Percentiles rank a stretch among this genome's conserved stretches.
Evolutionary conservation across 73 alveolate species (phyloP).

Genomic region (Tetrahymena malaccensis): DNA sequence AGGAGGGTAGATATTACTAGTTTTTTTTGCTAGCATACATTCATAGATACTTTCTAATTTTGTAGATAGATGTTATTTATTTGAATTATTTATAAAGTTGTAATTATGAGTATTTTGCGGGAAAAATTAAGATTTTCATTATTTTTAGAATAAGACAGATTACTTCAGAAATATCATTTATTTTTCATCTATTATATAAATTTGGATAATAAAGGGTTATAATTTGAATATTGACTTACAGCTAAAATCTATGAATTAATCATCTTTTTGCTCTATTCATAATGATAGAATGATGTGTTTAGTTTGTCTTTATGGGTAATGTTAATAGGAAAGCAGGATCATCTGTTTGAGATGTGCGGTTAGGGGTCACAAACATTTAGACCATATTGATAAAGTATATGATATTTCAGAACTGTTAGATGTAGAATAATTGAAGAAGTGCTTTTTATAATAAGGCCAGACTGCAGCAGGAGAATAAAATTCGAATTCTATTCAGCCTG

Average conservation of each 20-base stretch:
- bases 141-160: not conserved
- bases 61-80: too few relatives aligned
- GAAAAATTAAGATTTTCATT: not conserved
- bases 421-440: not conserved
- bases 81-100: not conserved
- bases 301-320: not conserved
- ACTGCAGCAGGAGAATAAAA: not conserved
- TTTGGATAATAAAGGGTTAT: not conserved
- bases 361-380: not conserved
- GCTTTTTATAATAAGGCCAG: not conserved
- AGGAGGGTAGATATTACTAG: too few relatives aligned
- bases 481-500: not conserved
- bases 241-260: not conserved
- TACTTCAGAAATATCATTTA: not conserved
- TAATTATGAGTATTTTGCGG: not conserved
- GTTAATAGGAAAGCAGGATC: not conserved
- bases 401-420: not conserved
- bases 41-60: too few relatives aligned
- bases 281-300: not conserved
- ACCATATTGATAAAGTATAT: not conserved
- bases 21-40: too few relatives aligned
- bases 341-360: not conserved
- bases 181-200: not conserved
- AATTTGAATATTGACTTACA: not conserved
- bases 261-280: not conserved